Evolutionary conservation across 2,329 filamentous ascomycete genomes (phyloP), one percentile per base, ranked within the genome.

Genomic region (Penicillium sp.): DNA sequence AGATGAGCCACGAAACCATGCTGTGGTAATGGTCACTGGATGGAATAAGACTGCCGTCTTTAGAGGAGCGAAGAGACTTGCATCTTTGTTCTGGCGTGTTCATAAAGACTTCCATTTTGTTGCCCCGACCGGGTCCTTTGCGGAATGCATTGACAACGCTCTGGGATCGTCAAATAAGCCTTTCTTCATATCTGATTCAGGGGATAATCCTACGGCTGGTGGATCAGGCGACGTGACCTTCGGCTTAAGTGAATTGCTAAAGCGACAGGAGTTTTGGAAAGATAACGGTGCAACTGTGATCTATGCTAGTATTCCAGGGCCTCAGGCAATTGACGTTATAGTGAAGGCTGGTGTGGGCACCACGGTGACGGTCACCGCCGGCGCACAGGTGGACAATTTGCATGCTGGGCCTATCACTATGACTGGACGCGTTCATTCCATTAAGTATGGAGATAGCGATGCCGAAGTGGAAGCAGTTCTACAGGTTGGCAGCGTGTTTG

Each of bases 121-220:
- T 2, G 81, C 79, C 0, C 79, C 79, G 0, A 79, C 80, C 0
- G 80, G 78, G 0, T 75, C 76, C 0, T 77, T 80, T 41, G 63
- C 64, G 0, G 73, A 78, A 58, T 82, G 80, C 38, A 66, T 83
- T 0, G 77, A 82, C 51, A 62, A 68, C 0, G 81, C 80, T 0
- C 61, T 82, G 9, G 57, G 61, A 5, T 74, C 77, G 0, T 54
- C 64, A 1, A 67, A 71, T 16, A 73, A 73, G 8, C 81, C 81
- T 0, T 83, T 75, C 57, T 83, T 82, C 62, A 78, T 83, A 53
- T 83, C 80, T 0, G 81, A 83, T 63, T 82, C 80, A 1, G 81
- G 80, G 0, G 81, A 83, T 55, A 83, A 83, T 49, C 81, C 80
- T 7, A 83, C 81, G 0, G 81, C 81, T 1, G 81, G 81, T 5